phyloP scores from a whole-genome alignment of 2,329 filamentous ascomycete species.

The Emmonsiellopsis sp. region DNA sequence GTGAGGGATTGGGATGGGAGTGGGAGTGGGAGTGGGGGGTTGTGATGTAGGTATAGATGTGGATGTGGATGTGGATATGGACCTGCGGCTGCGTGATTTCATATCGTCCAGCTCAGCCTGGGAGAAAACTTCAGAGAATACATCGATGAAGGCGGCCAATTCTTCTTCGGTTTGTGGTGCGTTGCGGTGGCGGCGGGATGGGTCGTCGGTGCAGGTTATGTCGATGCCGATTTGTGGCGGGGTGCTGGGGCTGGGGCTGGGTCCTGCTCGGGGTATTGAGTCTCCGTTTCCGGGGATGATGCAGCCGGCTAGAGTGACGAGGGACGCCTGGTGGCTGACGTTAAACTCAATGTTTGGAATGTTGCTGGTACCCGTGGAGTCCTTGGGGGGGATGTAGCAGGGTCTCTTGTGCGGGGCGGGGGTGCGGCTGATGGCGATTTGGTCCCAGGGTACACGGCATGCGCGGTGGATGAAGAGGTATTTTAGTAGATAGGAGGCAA shows the following conservation, averaged over 20 bases:
- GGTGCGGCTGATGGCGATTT: conserved; percentile 46
- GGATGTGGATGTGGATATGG: too few species aligned
- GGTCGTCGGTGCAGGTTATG: conserved; percentile 54
- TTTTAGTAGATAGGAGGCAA: conserved; percentile 54
- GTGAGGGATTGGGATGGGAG: conserved; percentile 40
- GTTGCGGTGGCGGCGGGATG: conserved; percentile 35
- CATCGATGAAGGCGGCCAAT: conserved; percentile 49
- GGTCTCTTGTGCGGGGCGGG: conserved; percentile 41
- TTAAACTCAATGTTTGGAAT: conserved; percentile 49
- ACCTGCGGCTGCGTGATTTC: conserved; percentile 25
- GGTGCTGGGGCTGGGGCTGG: conserved; percentile 8
- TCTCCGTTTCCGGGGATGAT: conserved; percentile 14
- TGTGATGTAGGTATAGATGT: too few species aligned
- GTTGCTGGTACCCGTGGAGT: conserved; percentile 5
- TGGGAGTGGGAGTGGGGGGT: too few species aligned
- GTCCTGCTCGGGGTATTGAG: conserved; percentile 2
- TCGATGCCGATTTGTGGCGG: conserved; percentile 49
- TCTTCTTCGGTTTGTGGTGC: conserved; percentile 39
- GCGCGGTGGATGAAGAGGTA: conserved; percentile 49
- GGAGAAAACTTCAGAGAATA: conserved; percentile 53
- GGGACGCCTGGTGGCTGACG: conserved; percentile 54
- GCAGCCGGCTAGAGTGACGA: conserved; percentile 51
- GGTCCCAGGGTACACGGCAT: conserved; percentile 48
- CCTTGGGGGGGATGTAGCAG: conserved; percentile 39
- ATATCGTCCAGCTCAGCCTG: conserved; percentile 47